Evolutionary conservation across 2,329 filamentous ascomycete genomes (phyloP).

Genomic region (Diplodia seriata): DNA sequence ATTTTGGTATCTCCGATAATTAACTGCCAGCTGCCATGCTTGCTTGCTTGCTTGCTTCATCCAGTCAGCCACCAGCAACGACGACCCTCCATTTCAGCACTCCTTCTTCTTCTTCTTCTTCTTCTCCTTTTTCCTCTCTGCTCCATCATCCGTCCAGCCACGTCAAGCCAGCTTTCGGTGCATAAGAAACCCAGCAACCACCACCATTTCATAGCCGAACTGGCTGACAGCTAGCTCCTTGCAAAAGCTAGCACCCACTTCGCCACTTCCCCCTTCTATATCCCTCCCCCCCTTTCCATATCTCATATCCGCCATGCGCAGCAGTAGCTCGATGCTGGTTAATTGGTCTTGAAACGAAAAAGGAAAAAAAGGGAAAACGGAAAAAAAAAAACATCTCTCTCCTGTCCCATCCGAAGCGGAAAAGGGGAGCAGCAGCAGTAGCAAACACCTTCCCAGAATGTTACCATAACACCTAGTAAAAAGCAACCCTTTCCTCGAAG

Average conservation of each 20-base stretch:
- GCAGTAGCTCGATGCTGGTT: not conserved
- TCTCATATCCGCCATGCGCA: not conserved
- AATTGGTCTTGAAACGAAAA: not conserved
- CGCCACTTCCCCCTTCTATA: not conserved
- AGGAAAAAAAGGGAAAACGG: not conserved
- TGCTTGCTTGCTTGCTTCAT: no score
- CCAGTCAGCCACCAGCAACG: no score
- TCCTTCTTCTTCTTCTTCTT: not conserved
- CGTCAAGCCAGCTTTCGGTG: not conserved
- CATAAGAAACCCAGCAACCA: not conserved
- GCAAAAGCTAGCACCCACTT: not conserved
- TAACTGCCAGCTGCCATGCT: constrained; percentile 15
- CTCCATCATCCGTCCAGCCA: not conserved
- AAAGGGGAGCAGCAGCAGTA: not conserved
- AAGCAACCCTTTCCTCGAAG: not conserved
- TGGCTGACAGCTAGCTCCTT: no score
- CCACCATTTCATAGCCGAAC: not conserved
- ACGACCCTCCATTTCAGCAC: not conserved
- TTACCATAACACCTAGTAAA: not conserved
- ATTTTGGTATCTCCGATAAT: constrained; percentile 30
- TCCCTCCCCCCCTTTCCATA: not conserved
- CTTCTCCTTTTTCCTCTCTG: not conserved
- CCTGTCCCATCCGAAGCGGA: not conserved
- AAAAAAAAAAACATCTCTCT: not conserved
- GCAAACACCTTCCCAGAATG: constrained; percentile 9